Evolutionary conservation across 495 filamentous ascomycete species (phyloP).

Genomic region (Choiromyces venosus): DNA sequence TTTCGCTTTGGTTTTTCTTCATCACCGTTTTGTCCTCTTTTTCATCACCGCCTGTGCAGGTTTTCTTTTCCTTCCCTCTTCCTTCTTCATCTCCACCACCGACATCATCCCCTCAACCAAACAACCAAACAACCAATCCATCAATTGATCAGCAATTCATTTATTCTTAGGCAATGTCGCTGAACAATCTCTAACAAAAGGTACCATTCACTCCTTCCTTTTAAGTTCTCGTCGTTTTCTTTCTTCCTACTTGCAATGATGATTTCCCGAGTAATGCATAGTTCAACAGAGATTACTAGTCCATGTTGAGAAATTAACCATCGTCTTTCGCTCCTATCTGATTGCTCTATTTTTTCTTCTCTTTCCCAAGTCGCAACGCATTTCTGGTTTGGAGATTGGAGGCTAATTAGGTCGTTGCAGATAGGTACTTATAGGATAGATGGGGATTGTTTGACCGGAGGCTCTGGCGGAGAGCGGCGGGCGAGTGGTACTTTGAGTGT

Average conservation of each 20-base stretch:
- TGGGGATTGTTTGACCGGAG: not conserved
- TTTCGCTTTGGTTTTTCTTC: not conserved
- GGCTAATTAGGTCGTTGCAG: slow-evolving; percentile 10
- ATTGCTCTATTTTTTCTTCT: slow-evolving; percentile 7
- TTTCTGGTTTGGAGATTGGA: not conserved
- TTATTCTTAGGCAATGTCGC: not conserved
- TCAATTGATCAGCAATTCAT: not conserved
- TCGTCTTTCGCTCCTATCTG: slow-evolving; percentile 44
- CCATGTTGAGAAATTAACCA: slow-evolving; percentile 41
- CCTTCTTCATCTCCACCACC: not conserved
- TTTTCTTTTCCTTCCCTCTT: not conserved
- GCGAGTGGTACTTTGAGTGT: slow-evolving; percentile 1
- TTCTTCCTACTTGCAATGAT: not conserved
- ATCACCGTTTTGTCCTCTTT: not conserved
- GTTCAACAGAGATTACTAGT: slow-evolving; percentile 43
- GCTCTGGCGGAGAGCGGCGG: not conserved
- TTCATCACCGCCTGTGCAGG: not conserved
- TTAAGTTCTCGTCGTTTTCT: not conserved
- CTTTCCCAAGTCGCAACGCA: not conserved
- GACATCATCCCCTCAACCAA: not conserved
- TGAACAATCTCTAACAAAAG: not conserved
- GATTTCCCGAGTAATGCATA: slow-evolving; percentile 34
- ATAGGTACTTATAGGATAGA: not conserved
- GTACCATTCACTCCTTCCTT: not conserved
- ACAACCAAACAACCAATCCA: not conserved